Percentiles rank a stretch among this genome's conserved stretches.
phyloP scores from a whole-genome alignment of 164 flowering plant species.

The Cinnamomum chago region DNA sequence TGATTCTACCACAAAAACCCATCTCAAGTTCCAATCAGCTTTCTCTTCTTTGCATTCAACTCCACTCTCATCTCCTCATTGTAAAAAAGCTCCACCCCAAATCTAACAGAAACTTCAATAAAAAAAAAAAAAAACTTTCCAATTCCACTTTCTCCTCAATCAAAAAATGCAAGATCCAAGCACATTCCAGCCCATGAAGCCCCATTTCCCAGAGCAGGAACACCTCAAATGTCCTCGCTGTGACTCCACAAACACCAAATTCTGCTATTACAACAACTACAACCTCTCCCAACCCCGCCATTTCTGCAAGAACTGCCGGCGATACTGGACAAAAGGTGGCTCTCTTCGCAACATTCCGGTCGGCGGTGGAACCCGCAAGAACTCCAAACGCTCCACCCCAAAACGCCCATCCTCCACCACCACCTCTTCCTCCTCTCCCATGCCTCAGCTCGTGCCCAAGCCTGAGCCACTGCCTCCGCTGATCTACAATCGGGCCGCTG shows the following conservation, averaged over 20 bases:
- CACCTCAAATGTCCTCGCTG: slow-evolving; percentile 16
- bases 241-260: too few relatives aligned
- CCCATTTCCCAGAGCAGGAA: slow-evolving; percentile 53
- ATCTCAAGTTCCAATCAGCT: neutral
- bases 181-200: slow-evolving; percentile 38
- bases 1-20: neutral
- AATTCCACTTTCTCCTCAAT: neutral
- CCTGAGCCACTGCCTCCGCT: neutral
- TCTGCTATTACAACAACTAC: too few relatives aligned
- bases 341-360: slow-evolving; percentile 47
- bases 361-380: slow-evolving; percentile 58
- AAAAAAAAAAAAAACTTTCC: neutral
- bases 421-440: slow-evolving; percentile 6
- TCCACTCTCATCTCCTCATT: neutral
- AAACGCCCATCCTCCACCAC: slow-evolving; percentile 17
- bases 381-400: slow-evolving; percentile 21
- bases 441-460: slow-evolving; percentile 10
- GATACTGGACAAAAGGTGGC: too few relatives aligned
- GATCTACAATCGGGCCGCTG: neutral
- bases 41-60: neutral
- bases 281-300: too few relatives aligned
- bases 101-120: neutral
- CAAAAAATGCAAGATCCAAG: slow-evolving; percentile 55
- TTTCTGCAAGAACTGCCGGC: too few relatives aligned
- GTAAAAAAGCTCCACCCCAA: neutral